Base-by-base conservation (phyloP, 1,284 basidiomycete species). In the Cryptococcus sp. region DNA sequence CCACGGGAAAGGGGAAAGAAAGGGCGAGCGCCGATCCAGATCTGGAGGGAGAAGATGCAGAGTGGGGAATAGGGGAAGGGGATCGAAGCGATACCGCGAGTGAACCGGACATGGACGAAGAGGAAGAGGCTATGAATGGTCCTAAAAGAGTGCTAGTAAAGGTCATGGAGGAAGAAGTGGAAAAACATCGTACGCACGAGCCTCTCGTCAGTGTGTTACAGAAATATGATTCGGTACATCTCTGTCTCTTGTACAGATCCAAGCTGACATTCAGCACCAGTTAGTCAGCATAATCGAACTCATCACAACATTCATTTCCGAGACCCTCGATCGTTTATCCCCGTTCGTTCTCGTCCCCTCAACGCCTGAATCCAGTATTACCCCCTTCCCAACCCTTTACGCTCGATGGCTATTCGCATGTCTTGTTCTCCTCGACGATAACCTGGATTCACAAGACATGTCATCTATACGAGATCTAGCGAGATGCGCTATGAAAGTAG, bases 361-460 rank as follows among this genome's bases (percentile, higher is more conserved):
- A 19, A 21, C n/a, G n/a, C 13, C 21, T 19, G 41, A 43, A 43
- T 19, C 41, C n/a, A 14, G 18, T 23, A 22, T 31, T 21, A 47
- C 55, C 23, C 73, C 77, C 18, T 78, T 86, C 24, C 82, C 82
- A 3, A 78, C 83, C 48, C 76, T 79, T 21, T 88, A 93, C 64
- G 82, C 83, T 2, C 82, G 82, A 31, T 96, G 92, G 91, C 83
- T 91, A 43, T 91, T 94, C 70, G 80, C 82, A 2, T 80, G 93
- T 41, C 79, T 97, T 14, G 78, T 85, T 16, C 80, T 83, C 42
- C 76, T 92, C 19, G 88, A 91, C 50, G 80, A 83, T 13, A 78
- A 83, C 31, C 76, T 93, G 28, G 81, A 83, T 34, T 83, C 85
- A 14, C 87, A 90, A 54, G 86, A 94, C 62, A 85, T 87, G 72